Evolutionary conservation across 305 asterid genomes (phyloP), one percentile per base, ranked within the genome.

Genomic region (Lippia alba): DNA sequence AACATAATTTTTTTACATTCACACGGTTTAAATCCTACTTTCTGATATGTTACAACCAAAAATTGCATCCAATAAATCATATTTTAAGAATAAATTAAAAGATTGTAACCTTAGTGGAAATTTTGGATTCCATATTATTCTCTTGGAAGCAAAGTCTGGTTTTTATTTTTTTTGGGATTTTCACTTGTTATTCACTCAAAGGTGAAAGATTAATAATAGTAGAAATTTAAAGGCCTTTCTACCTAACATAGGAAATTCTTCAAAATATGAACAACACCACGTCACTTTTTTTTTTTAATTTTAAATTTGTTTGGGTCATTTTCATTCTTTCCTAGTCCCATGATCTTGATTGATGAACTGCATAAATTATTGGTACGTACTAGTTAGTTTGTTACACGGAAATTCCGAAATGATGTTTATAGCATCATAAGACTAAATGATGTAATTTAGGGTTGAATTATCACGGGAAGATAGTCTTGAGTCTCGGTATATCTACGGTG

Each of bases 131-230:
- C 3, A 14, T 54, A 61, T 39, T 87, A 66, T 39, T 87, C 71
- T 81, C 92, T 86, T 89, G 73, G 77, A 84, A 86, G 85, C 85
- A 19, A 86, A 83, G 92, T 68, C 19, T 73, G 53, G 66, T 74
- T 65, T 65, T 4, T 51, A 71, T 63, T 56, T 60, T 56, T 60
- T 69, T 73, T 69, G 67, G 56, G 30, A 24, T 61, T 64, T 62
- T 81, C 79, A 78, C 92, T 84, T 89, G 74, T 44, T 76, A 67
- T 56, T 77, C 79, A 86, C 92, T 86, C 87, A 83, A 85, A 83
- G 86, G 30, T 49, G 61, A 51, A 6, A 44, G 10, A 6, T 39
- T 64, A 63, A 16, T 12, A 61, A 70, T 36, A 60, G 57, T 61
- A 17, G 57, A 46, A 48, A 76, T 70, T 48, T 34, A 40, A 46